These are phyloP conservation scores for Botrytis paeoniae DNA, from an alignment of 2,329 filamentous ascomycete species.

Conservation along the genomic window DNA sequence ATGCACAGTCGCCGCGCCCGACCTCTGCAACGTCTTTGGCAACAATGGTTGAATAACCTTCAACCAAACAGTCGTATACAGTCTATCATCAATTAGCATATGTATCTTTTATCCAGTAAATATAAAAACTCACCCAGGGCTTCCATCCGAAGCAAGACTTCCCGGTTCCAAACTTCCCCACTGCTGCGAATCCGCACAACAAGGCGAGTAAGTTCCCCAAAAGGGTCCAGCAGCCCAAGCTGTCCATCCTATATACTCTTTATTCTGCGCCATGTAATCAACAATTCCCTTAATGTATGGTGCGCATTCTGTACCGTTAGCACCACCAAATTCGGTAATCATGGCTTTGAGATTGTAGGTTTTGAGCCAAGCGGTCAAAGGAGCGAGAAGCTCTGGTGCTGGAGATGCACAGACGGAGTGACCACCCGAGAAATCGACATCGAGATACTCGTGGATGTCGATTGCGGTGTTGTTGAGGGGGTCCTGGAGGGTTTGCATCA, in stretches of 20 bases:
- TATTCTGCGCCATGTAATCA: slow-evolving; percentile 47
- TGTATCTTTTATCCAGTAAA: too few relatives aligned
- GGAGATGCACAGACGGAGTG: slow-evolving; percentile 44
- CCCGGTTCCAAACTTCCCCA: slow-evolving; percentile 48
- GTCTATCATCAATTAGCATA: neutral
- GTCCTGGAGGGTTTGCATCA: slow-evolving; percentile 45
- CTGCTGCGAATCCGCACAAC: slow-evolving; percentile 43
- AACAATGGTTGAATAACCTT: neutral
- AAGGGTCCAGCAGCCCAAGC: slow-evolving; percentile 51
- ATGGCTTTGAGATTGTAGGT: slow-evolving; percentile 47
- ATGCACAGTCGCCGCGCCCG: neutral
- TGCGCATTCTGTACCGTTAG: slow-evolving; percentile 44
- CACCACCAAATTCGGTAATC: slow-evolving; percentile 49
- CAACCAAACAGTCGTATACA: slow-evolving; percentile 10
- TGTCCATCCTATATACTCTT: slow-evolving; percentile 50
- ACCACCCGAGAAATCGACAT: slow-evolving; percentile 46
- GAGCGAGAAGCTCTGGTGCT: slow-evolving; percentile 42
- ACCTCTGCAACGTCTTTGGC: neutral
- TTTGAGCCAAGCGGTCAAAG: slow-evolving; percentile 47
- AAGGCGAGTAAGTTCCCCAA: slow-evolving; percentile 45
- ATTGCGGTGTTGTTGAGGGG: slow-evolving; percentile 48
- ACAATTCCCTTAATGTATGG: slow-evolving; percentile 44
- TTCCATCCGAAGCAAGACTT: slow-evolving; percentile 44
- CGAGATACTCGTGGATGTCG: slow-evolving; percentile 52
- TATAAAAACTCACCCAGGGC: slow-evolving; percentile 36